phyloP scores from a whole-genome alignment of 2,329 filamentous ascomycete genomes.

The Colletotrichum falcatum region DNA sequence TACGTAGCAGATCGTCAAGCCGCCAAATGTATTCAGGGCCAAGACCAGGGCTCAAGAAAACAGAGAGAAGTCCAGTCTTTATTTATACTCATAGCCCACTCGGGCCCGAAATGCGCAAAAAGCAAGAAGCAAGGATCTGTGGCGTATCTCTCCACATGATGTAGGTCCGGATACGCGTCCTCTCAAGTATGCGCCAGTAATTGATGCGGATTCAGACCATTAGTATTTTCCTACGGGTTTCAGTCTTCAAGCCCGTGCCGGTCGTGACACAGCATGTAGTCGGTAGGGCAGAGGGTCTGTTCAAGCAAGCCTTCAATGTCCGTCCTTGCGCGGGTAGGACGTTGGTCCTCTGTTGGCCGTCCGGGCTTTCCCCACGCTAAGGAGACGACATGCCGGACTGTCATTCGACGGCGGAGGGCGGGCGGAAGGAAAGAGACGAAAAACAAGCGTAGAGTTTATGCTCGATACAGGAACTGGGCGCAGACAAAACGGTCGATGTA shows the following conservation, averaged over 20 bases:
- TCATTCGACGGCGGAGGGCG: slow-evolving; percentile 21
- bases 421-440: slow-evolving; percentile 21
- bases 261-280: slow-evolving; percentile 30
- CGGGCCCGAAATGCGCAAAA: slow-evolving; percentile 22
- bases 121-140: slow-evolving; percentile 8
- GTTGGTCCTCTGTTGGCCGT: slow-evolving; percentile 33
- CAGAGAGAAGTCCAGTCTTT: slow-evolving; percentile 19
- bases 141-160: not conserved
- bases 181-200: slow-evolving; percentile 4
- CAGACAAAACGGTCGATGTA: slow-evolving; percentile 3
- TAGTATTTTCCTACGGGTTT: slow-evolving; percentile 34
- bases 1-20: not conserved
- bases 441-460: not conserved
- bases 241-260: slow-evolving; percentile 37
- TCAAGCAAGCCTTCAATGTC: slow-evolving; percentile 12
- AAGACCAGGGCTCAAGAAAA: not conserved
- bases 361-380: slow-evolving; percentile 39
- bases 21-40: not conserved
- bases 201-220: slow-evolving; percentile 12
- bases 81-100: slow-evolving; percentile 4
- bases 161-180: slow-evolving; percentile 24
- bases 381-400: slow-evolving; percentile 10
- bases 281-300: slow-evolving; percentile 19
- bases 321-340: slow-evolving; percentile 17
- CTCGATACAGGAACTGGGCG: slow-evolving; percentile 13